Evolutionary conservation across 208 protist genomes (phyloP), one percentile per base, ranked within the genome.

Genomic region (Crithidia mellificae): DNA sequence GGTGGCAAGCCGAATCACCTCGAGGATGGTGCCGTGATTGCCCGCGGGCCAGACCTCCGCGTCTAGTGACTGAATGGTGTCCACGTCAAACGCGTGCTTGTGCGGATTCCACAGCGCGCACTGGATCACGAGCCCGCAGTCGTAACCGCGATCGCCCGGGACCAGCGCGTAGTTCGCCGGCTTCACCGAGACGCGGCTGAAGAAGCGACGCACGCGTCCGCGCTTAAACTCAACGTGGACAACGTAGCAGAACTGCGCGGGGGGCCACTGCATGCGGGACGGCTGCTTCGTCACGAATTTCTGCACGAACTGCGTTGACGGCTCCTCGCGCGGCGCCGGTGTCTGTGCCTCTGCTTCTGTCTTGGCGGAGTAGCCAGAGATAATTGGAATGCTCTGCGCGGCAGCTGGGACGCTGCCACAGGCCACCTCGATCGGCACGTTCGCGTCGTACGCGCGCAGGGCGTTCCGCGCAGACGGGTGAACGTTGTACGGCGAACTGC

Each of bases 211-310:
- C 63, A 92, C 43, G 2, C 86, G 85, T 34, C 88, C 72, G 15
- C 89, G 86, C 66, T 94, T 94, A 78, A 94, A 94, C 74, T 94
- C 86, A 12, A 94, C 84, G 29, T 89, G 49, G 5, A 81, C 19
- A 32, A 94, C 68, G 63, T 84, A 82, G 64, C 84, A 88, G 46
- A 81, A 53, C 34, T 74, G 43, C 14, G 17, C 8, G 1, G 76
- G 54, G 6, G 76, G 80, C 80, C 80, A 85, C 49, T 24, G 44
- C 24, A 61, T 47, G 2, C 56, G 52, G 4, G 6, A 39, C 22
- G 56, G 53, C 5, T 49, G 51, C 51, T 50, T 32, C n/a, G 56
- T 43, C 29, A 30, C 34, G 22, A 43, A 41, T 1, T 34, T 14
- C 53, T 58, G 53, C 34, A 19, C n/a, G 19, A 58, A 58, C 29